Conservation (phyloP, 83 land plant species). For the Picea abies region DNA sequence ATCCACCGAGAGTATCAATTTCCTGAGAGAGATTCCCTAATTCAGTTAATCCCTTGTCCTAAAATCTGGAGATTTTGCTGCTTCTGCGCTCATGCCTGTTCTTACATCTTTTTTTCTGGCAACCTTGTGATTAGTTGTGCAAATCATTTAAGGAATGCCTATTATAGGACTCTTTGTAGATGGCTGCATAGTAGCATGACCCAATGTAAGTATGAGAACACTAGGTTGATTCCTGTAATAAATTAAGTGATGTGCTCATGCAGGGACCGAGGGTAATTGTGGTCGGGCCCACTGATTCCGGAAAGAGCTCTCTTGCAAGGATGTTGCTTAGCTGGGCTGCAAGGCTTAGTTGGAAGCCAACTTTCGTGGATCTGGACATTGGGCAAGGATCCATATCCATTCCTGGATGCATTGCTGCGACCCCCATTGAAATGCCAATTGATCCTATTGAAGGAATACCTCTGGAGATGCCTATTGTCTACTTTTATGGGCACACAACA, state of each 20-base stretch:
- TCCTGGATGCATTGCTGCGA: conserved; percentile 92
- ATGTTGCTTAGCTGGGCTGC: conserved; percentile 97
- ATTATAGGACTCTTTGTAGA: not conserved
- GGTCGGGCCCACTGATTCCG: conserved; percentile 98
- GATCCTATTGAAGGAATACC: conserved; percentile 95
- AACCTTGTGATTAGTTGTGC: not conserved
- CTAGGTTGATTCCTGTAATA: not conserved
- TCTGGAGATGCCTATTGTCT: conserved; percentile 81
- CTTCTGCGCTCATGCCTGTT: conserved; percentile 17
- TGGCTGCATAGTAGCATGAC: not conserved
- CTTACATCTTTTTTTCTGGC: not conserved
- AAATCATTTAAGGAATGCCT: not conserved
- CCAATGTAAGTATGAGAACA: not conserved
- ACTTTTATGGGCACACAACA: conserved; percentile 87
- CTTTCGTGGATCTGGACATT: conserved; percentile 92
- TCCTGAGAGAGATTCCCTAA: too few species aligned
- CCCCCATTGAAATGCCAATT: conserved; percentile 90
- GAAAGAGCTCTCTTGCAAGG: conserved; percentile 88
- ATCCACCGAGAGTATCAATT: too few species aligned
- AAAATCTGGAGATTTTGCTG: too few species aligned
- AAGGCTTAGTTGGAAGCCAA: conserved; percentile 89
- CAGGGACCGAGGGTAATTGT: conserved; percentile 97
- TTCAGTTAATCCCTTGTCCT: not conserved
- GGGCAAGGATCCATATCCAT: conserved; percentile 94
- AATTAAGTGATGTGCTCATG: not conserved